Evolutionary conservation across 768 basidiomycete species (phyloP).

Genomic region (Leccinum imitatum): DNA sequence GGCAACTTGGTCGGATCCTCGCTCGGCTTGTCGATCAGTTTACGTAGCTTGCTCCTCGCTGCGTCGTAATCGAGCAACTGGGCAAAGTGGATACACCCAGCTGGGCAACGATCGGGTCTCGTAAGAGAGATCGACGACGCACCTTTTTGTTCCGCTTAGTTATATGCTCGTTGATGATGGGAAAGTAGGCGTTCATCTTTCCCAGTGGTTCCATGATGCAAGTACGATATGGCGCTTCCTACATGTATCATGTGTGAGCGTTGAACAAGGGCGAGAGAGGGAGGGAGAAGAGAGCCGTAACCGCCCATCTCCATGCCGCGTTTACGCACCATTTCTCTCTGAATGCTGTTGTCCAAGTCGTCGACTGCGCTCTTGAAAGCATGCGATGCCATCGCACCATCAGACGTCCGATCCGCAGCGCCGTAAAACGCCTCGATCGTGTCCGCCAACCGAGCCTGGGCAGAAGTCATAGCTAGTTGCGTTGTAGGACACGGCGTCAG

Average conservation of each 20-base stretch:
- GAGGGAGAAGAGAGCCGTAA: not conserved
- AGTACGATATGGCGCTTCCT: slow-evolving; percentile 94
- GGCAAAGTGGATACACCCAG: not conserved
- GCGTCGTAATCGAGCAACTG: slow-evolving; percentile 96
- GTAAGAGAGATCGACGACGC: not conserved
- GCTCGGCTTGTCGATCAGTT: slow-evolving; percentile 86
- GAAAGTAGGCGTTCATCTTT: slow-evolving; percentile 96
- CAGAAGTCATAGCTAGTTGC: slow-evolving; percentile 73
- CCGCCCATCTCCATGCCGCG: not conserved
- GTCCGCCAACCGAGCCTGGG: slow-evolving; percentile 92
- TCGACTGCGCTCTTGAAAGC: slow-evolving; percentile 95
- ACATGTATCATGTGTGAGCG: not conserved
- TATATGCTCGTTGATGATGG: slow-evolving; percentile 91
- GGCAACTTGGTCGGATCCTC: slow-evolving; percentile 93
- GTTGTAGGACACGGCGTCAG: not conserved
- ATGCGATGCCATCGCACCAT: slow-evolving; percentile 95
- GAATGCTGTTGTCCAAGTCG: slow-evolving; percentile 84
- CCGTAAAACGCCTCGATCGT: slow-evolving; percentile 93
- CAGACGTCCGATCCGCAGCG: slow-evolving; percentile 77
- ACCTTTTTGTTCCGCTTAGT: slow-evolving; percentile 97
- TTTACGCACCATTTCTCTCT: slow-evolving; percentile 76
- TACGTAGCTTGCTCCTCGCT: slow-evolving; percentile 85
- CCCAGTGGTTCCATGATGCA: slow-evolving; percentile 95
- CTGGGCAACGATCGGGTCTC: not conserved
- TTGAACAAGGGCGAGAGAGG: not conserved